A percentile compares a stretch with the other conserved stretches of the same genome.
Conservation (phyloP, 2,329 filamentous ascomycete species). For the Alternaria conjuncta region DNA sequence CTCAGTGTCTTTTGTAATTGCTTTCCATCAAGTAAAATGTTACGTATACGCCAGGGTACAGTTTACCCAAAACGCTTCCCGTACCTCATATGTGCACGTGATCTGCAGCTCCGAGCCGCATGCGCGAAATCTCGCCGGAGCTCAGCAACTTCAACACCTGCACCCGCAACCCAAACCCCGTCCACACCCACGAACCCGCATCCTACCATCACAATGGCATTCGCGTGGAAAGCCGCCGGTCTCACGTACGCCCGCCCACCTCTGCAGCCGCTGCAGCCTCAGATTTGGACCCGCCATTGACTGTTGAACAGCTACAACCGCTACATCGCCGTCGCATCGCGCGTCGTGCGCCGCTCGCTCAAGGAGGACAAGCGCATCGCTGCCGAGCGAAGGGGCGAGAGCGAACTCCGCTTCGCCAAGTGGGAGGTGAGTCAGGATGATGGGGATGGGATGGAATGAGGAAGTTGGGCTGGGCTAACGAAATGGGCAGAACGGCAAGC, state of each 20-base stretch:
- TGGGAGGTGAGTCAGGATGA: slow-evolving; percentile 80
- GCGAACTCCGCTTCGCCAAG: slow-evolving; percentile 88
- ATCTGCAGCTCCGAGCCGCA: slow-evolving; percentile 34
- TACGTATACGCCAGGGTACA: neutral
- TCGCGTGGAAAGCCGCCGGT: slow-evolving; percentile 98
- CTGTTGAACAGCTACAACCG: slow-evolving; percentile 86
- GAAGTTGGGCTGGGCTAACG: slow-evolving; percentile 32
- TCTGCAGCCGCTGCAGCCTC: neutral
- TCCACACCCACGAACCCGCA: slow-evolving; percentile 32
- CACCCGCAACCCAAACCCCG: slow-evolving; percentile 31
- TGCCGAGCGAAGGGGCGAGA: slow-evolving; percentile 88
- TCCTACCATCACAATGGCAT: slow-evolving; percentile 76
- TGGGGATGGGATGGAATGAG: neutral
- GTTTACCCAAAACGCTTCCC: too few relatives aligned
- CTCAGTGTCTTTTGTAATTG: neutral
- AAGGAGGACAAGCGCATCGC: slow-evolving; percentile 90
- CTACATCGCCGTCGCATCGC: slow-evolving; percentile 94
- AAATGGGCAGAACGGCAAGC: slow-evolving; percentile 83
- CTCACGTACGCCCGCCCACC: slow-evolving; percentile 74
- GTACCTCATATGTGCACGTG: slow-evolving; percentile 24
- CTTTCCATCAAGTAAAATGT: neutral
- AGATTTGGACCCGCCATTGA: slow-evolving; percentile 32
- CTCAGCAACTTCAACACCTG: slow-evolving; percentile 34
- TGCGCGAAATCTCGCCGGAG: slow-evolving; percentile 36
- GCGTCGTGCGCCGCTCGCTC: slow-evolving; percentile 92